These are phyloP conservation scores for Rhodomyrtus psidioides DNA, from an alignment of 441 rosid genomes.

Conservation along the genomic window DNA sequence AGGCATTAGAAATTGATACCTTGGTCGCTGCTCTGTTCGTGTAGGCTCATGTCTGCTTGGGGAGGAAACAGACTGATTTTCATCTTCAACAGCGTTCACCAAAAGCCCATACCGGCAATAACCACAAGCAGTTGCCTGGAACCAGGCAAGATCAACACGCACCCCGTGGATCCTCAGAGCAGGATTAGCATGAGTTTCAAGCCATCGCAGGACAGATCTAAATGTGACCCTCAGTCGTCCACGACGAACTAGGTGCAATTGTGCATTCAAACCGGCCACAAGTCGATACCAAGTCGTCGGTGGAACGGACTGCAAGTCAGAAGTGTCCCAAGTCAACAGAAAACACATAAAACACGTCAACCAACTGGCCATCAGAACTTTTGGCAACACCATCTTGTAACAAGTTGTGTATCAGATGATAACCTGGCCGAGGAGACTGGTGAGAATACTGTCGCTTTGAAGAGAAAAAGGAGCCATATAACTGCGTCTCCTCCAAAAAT, in stretches of 20 bases:
- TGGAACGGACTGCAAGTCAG: constrained; percentile 55
- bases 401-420: neutral
- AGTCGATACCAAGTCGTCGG: constrained; percentile 95
- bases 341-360: neutral
- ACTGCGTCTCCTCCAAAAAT: constrained; percentile 98
- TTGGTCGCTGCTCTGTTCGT: constrained; percentile 26
- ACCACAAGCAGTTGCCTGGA: constrained; percentile 75
- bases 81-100: constrained; percentile 57
- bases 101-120: constrained; percentile 86
- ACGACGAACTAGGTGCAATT: constrained; percentile 80
- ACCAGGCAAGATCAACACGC: constrained; percentile 82
- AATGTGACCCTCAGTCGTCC: constrained; percentile 75
- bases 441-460: constrained; percentile 89
- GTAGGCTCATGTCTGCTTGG: constrained; percentile 27
- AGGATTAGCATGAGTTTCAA: constrained; percentile 94
- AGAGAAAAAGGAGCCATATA: constrained; percentile 96
- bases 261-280: constrained; percentile 98
- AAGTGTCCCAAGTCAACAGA: constrained; percentile 9
- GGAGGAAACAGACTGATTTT: constrained; percentile 27
- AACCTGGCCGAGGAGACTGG: constrained; percentile 95
- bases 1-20: constrained; percentile 32
- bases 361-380: neutral
- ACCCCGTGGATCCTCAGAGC: constrained; percentile 63
- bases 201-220: constrained; percentile 69
- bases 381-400: neutral